Conservation (phyloP, 352 stramenopile species). For the Achlya hypogyna region DNA sequence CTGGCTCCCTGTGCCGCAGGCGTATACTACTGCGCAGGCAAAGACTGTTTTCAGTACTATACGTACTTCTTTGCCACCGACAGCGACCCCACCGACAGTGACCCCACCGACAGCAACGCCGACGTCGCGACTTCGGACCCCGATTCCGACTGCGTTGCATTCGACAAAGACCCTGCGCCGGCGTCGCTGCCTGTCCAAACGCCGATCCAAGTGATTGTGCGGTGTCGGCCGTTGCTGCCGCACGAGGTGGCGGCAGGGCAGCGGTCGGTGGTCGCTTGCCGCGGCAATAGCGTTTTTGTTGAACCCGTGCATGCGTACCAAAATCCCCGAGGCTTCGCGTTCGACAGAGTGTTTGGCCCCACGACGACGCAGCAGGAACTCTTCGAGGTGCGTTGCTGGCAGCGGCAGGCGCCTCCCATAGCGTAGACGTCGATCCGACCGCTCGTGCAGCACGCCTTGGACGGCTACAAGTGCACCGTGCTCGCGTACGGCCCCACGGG, state of each 20-base stretch:
- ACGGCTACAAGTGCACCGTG: constrained; percentile 21
- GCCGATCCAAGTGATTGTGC: constrained; percentile 19
- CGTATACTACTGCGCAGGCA: not conserved
- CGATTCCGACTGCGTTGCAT: too few species aligned
- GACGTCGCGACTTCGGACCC: too few species aligned
- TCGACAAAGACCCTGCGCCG: too few species aligned
- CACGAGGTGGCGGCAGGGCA: constrained; percentile 12
- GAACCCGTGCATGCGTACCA: constrained; percentile 14
- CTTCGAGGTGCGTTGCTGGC: constrained; percentile 14
- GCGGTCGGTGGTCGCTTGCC: constrained; percentile 10
- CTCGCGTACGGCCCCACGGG: constrained; percentile 20
- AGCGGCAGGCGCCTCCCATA: not conserved
- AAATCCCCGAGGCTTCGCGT: constrained; percentile 5
- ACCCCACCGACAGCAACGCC: too few species aligned
- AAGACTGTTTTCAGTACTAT: not conserved
- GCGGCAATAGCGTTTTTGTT: not conserved
- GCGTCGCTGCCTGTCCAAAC: too few species aligned
- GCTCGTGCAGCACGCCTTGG: not conserved
- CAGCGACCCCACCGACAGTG: too few species aligned
- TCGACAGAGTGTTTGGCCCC: constrained; percentile 20
- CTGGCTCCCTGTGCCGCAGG: not conserved
- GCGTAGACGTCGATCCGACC: constrained; percentile 8
- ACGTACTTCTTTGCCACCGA: too few species aligned
- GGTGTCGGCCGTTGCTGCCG: constrained; percentile 8
- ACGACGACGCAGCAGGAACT: constrained; percentile 14